phyloP scores from a whole-genome alignment of 2,329 filamentous ascomycete genomes.

The Aotearoamyces nothofagi region DNA sequence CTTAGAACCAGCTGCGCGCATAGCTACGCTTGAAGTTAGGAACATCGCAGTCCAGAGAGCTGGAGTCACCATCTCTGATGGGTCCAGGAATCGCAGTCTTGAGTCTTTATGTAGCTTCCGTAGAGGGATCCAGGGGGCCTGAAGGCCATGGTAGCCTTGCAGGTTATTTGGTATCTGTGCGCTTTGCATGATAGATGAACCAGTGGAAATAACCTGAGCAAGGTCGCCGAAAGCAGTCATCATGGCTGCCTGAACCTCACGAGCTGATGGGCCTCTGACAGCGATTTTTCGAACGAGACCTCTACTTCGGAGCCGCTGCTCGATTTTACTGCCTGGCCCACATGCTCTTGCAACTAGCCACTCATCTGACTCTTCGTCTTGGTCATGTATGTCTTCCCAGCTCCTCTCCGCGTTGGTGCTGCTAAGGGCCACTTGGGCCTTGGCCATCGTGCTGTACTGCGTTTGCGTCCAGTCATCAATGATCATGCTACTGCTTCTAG shows the following conservation, averaged over 20 bases:
- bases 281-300: slow-evolving; percentile 52
- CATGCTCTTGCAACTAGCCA: slow-evolving; percentile 52
- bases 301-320: slow-evolving; percentile 58
- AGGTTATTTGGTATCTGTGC: slow-evolving; percentile 9
- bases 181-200: slow-evolving; percentile 6
- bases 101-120: slow-evolving; percentile 64
- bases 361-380: slow-evolving; percentile 5
- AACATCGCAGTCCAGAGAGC: slow-evolving; percentile 59
- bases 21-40: slow-evolving; percentile 53
- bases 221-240: slow-evolving; percentile 44
- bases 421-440: slow-evolving; percentile 13
- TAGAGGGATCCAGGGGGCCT: slow-evolving; percentile 58
- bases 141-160: slow-evolving; percentile 31
- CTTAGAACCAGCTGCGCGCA: slow-evolving; percentile 48
- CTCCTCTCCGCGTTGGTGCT: not conserved
- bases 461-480: slow-evolving; percentile 31
- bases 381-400: not conserved
- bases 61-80: slow-evolving; percentile 58
- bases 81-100: slow-evolving; percentile 53
- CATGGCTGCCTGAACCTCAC: slow-evolving; percentile 51
- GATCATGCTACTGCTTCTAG: slow-evolving; percentile 21
- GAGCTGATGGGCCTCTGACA: slow-evolving; percentile 46
- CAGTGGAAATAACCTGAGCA: slow-evolving; percentile 26
- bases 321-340: slow-evolving; percentile 43
- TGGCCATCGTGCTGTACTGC: slow-evolving; percentile 13